Base-by-base conservation (phyloP, 2,329 filamentous ascomycete genomes). In the Scolecobasidium constrictum region DNA sequence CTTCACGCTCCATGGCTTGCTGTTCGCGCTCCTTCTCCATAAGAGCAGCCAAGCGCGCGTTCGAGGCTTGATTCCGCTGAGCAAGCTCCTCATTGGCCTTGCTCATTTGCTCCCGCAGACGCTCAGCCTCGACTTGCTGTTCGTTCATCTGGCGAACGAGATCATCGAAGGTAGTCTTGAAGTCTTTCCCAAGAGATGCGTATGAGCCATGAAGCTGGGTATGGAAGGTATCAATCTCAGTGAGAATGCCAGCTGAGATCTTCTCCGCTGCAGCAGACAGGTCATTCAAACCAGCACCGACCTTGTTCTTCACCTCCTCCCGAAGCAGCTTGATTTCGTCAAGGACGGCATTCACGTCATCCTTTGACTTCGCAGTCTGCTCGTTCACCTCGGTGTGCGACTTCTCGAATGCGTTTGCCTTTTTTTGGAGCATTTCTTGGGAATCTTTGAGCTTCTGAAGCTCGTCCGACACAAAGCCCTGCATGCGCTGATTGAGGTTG, bases 301-400 rank as follows among this genome's bases (percentile, higher is more conserved):
- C 85, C 48, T 83, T 82, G 38, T 75, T 70, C 67, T 95, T 95
- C 40, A 96, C 86, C 42, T 85, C 81, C 58, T 94, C 84, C 17
- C 90, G 78, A 18, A 96, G 71, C n/a, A 76, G 78, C 57, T 88
- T 88, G 58, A 96, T 94, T 57, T 94, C 90, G 53, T 92, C 85
- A 7, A 98, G 71, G 2, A 94, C 81, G n/a, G 76, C 69, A 53
- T 95, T 88, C 84, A 95, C 87, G 44, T 88, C 83, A 38, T 88
- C 78, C 53, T 83, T 85, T 3, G 86, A 82, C 48, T 72, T 69
- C 18, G 73, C 68, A 44, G 79, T 83, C 53, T 83, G 79, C 34
- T 75, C 68, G 42, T 83, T 72, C 13, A 93, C 72, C 50, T 83
- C 75, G 40, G 70, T 67, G 58, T 81, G 79, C 0, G 83, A 84